Evolutionary conservation across 1,139 yeast genomes (phyloP), one percentile per base, ranked within the genome.

Genomic region (Suhomyces atakaporum): DNA sequence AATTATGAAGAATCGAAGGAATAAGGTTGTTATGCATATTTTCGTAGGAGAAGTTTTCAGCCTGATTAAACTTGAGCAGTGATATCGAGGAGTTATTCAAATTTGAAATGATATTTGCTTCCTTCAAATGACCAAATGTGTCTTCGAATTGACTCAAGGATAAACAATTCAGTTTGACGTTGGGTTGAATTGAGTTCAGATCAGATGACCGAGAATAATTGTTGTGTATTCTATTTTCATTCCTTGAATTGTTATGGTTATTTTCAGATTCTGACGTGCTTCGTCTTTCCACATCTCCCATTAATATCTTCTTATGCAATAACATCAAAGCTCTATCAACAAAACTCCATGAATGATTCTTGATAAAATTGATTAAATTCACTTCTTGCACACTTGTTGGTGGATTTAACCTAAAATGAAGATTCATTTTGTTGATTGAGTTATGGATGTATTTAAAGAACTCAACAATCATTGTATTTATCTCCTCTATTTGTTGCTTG

Each of bases 281-380:
- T 37, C 25, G 16, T 9, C 38, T 13, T 5, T 31, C 36, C 8
- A 19, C 31, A 22, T 64, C 66, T 21, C 67, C 59, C 43, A 69
- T 53, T 19, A 76, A 53, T 10, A 76, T 74, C 47, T 75, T 76
- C 49, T 77, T 75, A 48, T 79, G 84, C 12, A 79, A 54, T 40
- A 78, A 61, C 63, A 78, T 68, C 27, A 74, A 49, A 1, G 81
- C 78, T 36, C 83, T 64, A 49, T 79, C 84, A 23, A 77, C 79
- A 53, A 74, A 73, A 58, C 65, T 69, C 75, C 66, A 77, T 40
- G 72, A 65, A 61, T 74, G 66, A 54, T 73, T 62, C 55, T 72
- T 53, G 53, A 77, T 69, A 62, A 78, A 59, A 51, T 71, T 62
- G 20, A 75, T 62, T 29, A 76, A 61, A 44, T 72, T 74, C 51